These are phyloP conservation scores for Sphaerosporella brunnea DNA, from an alignment of 495 filamentous ascomycete species.

Conservation along the genomic window DNA sequence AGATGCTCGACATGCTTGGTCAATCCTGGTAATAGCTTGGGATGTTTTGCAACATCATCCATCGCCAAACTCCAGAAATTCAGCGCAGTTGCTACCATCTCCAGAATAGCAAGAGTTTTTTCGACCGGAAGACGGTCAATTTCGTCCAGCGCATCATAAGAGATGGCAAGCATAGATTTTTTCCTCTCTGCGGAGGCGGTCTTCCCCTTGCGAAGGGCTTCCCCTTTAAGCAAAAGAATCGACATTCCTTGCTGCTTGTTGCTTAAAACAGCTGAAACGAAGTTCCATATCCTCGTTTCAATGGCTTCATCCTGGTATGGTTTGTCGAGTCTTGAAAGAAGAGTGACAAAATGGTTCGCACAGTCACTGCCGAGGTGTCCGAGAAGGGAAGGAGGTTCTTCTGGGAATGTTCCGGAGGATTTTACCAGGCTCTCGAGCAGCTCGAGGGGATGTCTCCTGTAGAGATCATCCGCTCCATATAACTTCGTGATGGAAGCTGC, in stretches of 20 bases:
- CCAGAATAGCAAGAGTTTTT: slow-evolving; percentile 53
- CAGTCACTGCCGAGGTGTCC: slow-evolving; percentile 69
- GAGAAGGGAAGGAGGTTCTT: slow-evolving; percentile 74
- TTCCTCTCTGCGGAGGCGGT: slow-evolving; percentile 31
- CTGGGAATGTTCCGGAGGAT: slow-evolving; percentile 30
- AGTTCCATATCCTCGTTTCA: slow-evolving; percentile 55
- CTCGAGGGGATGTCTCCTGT: slow-evolving; percentile 43
- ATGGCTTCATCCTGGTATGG: slow-evolving; percentile 46
- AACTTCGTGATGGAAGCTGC: slow-evolving; percentile 57
- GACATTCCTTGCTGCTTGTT: slow-evolving; percentile 91
- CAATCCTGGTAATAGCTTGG: slow-evolving; percentile 49
- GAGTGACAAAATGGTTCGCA: slow-evolving; percentile 62
- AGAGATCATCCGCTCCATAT: slow-evolving; percentile 52
- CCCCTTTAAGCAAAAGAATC: slow-evolving; percentile 76
- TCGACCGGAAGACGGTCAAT: slow-evolving; percentile 45
- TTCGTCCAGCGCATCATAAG: slow-evolving; percentile 51
- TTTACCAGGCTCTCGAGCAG: slow-evolving; percentile 57
- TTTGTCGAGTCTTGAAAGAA: slow-evolving; percentile 59
- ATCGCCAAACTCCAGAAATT: slow-evolving; percentile 90
- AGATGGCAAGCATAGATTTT: slow-evolving; percentile 53
- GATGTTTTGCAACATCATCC: slow-evolving; percentile 53
- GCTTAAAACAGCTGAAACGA: slow-evolving; percentile 73
- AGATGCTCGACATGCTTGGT: slow-evolving; percentile 50
- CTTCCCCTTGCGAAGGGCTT: slow-evolving; percentile 56
- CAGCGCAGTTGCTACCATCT: slow-evolving; percentile 69